These are phyloP conservation scores for Prunus mongolica DNA, from an alignment of 306 rosid genomes.

Conservation along the genomic window DNA sequence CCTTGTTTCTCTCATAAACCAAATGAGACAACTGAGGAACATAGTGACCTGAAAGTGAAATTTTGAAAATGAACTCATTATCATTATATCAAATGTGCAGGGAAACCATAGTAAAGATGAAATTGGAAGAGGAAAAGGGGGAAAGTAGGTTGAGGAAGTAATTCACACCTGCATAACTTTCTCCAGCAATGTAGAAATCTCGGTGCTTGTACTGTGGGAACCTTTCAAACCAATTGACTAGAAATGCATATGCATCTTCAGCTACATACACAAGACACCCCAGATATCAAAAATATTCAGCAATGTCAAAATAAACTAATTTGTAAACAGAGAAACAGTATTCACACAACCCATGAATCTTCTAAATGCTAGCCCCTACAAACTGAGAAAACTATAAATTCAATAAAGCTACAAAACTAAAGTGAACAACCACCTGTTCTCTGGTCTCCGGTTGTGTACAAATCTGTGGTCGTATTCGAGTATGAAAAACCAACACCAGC, in stretches of 20 bases:
- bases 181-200: constrained; percentile 91
- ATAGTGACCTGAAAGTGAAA: constrained; percentile 70
- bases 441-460: constrained; percentile 79
- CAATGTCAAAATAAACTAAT: constrained; percentile 7
- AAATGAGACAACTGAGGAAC: constrained; percentile 87
- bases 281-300: constrained; percentile 22
- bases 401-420: background rate
- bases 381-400: background rate
- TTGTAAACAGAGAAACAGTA: constrained; percentile 9
- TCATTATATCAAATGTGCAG: constrained; percentile 1
- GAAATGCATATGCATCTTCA: constrained; percentile 77
- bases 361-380: background rate
- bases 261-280: constrained; percentile 50
- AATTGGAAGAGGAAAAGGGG: background rate
- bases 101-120: background rate
- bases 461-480: constrained; percentile 67
- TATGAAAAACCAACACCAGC: constrained; percentile 98
- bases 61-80: constrained; percentile 11
- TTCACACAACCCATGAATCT: background rate
- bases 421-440: constrained; percentile 57
- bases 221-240: constrained; percentile 90
- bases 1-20: constrained; percentile 65
- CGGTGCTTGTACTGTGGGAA: constrained; percentile 91
- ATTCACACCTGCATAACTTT: constrained; percentile 89
- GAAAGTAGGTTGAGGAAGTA: background rate